Percentiles rank a stretch among this genome's conserved stretches.
Evolutionary conservation across 169 alveolate species (phyloP).

Genomic region (Plasmodium chabaudi): DNA sequence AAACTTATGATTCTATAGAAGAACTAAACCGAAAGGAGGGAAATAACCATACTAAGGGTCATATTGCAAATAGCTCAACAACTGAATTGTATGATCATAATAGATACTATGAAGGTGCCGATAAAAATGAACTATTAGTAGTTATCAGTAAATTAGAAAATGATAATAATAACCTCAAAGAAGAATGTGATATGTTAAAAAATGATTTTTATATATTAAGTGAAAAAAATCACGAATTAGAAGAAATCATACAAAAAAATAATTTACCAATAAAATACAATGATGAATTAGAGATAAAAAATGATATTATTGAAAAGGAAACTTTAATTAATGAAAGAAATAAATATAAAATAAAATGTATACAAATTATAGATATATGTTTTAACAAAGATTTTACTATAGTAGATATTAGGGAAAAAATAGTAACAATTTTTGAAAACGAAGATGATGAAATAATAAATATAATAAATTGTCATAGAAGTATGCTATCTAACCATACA

Average conservation of each 20-base stretch:
- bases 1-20: neutral
- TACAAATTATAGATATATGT: slow-evolving; percentile 73
- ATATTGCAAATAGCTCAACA: neutral
- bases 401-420: slow-evolving; percentile 59
- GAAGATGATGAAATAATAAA: slow-evolving; percentile 63
- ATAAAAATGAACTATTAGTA: slow-evolving; percentile 38
- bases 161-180: slow-evolving; percentile 46
- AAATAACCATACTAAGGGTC: neutral
- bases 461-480: slow-evolving; percentile 56
- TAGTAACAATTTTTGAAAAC: slow-evolving; percentile 44
- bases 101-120: slow-evolving; percentile 3
- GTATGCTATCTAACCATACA: slow-evolving; percentile 22
- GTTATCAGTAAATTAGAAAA: slow-evolving; percentile 42
- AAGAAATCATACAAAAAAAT: slow-evolving; percentile 38
- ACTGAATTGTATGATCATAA: neutral
- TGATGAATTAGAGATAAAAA: slow-evolving; percentile 46
- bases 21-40: neutral
- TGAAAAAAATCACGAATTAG: slow-evolving; percentile 49
- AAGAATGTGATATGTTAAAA: slow-evolving; percentile 53
- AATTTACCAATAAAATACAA: slow-evolving; percentile 28
- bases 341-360: slow-evolving; percentile 59
- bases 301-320: slow-evolving; percentile 54
- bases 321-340: slow-evolving; percentile 22
- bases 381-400: slow-evolving; percentile 66
- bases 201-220: slow-evolving; percentile 35